Conservation (phyloP, 306 rosid genomes). For the Cucumis hystrix region DNA sequence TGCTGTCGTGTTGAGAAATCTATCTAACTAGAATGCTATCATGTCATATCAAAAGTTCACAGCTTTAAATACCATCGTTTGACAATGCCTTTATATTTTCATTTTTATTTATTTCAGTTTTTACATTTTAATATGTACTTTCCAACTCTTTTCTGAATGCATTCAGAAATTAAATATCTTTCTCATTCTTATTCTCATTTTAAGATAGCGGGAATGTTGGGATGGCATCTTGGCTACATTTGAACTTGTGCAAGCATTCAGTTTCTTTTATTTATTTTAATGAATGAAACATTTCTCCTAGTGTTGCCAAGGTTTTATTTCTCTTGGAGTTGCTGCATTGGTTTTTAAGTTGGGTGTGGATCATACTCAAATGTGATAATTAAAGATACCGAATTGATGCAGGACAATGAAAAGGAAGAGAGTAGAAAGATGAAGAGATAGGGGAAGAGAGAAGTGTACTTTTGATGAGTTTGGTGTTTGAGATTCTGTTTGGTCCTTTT, state of each 20-base stretch:
- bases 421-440: background rate
- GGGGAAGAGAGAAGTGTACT: background rate
- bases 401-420: background rate
- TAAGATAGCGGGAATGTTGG: background rate
- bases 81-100: background rate
- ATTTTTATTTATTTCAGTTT: background rate
- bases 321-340: background rate
- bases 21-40: background rate
- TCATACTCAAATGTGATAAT: background rate
- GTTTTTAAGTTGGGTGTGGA: background rate
- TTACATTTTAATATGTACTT: background rate
- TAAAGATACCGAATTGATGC: background rate
- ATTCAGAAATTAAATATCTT: background rate
- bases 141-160: background rate
- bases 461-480: background rate
- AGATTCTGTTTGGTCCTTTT: background rate
- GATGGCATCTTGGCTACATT: background rate
- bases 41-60: background rate
- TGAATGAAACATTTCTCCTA: background rate
- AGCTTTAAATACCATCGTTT: background rate
- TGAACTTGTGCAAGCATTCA: background rate
- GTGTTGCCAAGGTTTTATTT: background rate
- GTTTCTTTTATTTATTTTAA: background rate
- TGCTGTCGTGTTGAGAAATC: background rate
- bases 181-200: background rate